Base-by-base conservation (phyloP, 1,284 basidiomycete species). In the Bothia castanella region DNA sequence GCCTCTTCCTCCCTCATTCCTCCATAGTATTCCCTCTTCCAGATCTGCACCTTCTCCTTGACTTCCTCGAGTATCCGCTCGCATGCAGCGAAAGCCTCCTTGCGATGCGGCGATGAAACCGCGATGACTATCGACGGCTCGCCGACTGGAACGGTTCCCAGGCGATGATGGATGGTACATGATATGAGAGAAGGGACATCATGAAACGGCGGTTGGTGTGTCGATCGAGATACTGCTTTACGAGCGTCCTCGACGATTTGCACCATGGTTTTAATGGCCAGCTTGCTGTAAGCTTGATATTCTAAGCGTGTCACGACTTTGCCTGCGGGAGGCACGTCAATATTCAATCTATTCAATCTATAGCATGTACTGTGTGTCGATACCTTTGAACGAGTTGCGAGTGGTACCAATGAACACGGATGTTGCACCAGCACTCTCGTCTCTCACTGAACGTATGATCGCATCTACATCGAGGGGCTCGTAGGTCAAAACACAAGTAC, bases 21-120 rank as follows among this genome's bases (percentile, higher is more conserved):
- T 62, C 83, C 81, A 63, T 93, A 93, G 60, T 82, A 88, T 64
- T 95, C 92, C 60, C 85, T 72, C 72, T 95, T 95, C 92, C 92
- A 95, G 57, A 95, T 86, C 64, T 90, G 90, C 30, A 80, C 89
- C 58, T 81, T 84, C 53, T 72, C 71, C 72, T 96, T 96, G 51
- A 94, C 83, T 51, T 87, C 79, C 67, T 96, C 92, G 17, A 95
- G 74, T 53, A 92, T 80, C 63, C 74, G 81, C 67, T 93, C 91
- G 62, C 89, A 91, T 13, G 85, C 85, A 42, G 75, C 69, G 63
- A 93, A 93, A 3, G 89, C 83, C 62, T 90, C 88, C 58, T 83
- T 84, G 23, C 92, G 77, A 69, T 92, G 92, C 19, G 89, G 87
- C n/a, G 86, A 85, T 11, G 89, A 89, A 8, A 92, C 89, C 2